Evolutionary conservation across 768 basidiomycete genomes (phyloP), one percentile per base, ranked within the genome.

Genomic region (Russula sp.): DNA sequence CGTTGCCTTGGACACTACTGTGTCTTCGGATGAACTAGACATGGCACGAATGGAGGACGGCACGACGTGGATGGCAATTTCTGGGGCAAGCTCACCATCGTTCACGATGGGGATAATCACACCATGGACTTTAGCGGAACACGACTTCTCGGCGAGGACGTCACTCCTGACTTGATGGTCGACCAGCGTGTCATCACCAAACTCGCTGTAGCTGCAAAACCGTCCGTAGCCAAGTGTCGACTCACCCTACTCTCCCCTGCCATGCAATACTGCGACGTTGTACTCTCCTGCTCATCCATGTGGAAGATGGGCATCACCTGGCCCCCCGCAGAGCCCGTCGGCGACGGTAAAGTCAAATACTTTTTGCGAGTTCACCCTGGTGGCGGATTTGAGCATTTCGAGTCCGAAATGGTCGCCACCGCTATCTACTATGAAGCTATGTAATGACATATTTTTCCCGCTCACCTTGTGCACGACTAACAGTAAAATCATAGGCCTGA

Each of bases 11-110:
- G 92, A 93, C 69, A 89, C 89, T 3, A 88, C 83, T 20, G 82
- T 92, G 38, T 80, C 83, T 58, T 92, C 92, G 3, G 83, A 82
- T 51, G 92, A 92, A 69, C 81, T 92, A 40, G 92, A 94, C 72
- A 93, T 94, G 92, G 88, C 92, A 2, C 83, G 89, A 56, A 92
- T 91, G 88, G 92, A 93, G 67, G 92, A 94, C 69, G 92, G 91
- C 1, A 92, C 89, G 16, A 78, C 85, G 92, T 94, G 22, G 92
- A 90, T 55, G 92, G 92, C 46, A 77, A 83, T 75, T 94, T 92
- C 76, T 93, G 89, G 90, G 92, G 92, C 5, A 92, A 92, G 72
- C 83, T 94, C 59, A 85, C 84, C 68, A 90, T 94, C 57, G 83
- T 92, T 14, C 92, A 94, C 71, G 78, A 83, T 1, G 89, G 85